Conservation (phyloP, 352 stramenopile genomes). For the Globisporangium ultimum region DNA sequence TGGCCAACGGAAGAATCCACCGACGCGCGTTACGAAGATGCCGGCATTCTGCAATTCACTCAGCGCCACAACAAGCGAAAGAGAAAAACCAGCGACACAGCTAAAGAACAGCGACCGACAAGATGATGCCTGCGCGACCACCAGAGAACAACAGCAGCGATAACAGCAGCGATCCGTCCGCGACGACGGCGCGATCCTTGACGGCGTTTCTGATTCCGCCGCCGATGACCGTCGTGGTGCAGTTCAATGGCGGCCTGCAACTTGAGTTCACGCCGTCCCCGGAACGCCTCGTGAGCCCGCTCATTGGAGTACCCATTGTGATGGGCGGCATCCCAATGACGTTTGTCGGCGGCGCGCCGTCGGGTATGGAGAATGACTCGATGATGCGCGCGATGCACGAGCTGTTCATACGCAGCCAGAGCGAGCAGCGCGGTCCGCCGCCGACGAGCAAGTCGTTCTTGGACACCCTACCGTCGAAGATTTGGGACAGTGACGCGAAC, state of each 20-base stretch:
- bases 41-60: conserved; percentile 24
- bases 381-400: conserved; percentile 54
- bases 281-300: conserved; percentile 30
- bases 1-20: too few species aligned
- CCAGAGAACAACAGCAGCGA: conserved; percentile 7
- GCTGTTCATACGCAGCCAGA: conserved; percentile 60
- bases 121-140: conserved; percentile 7
- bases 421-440: conserved; percentile 55
- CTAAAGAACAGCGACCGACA: background rate
- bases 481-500: conserved; percentile 40
- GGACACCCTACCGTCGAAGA: conserved; percentile 61
- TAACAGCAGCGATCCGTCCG: conserved; percentile 19
- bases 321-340: conserved; percentile 18
- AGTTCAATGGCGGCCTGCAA: conserved; percentile 53
- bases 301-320: conserved; percentile 24
- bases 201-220: conserved; percentile 56
- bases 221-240: conserved; percentile 56
- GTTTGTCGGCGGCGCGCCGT: conserved; percentile 9
- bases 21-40: background rate
- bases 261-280: conserved; percentile 48
- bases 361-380: conserved; percentile 17
- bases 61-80: conserved; percentile 12
- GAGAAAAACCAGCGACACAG: too few species aligned
- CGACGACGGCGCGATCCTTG: conserved; percentile 12
- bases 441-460: conserved; percentile 69